Conservation (phyloP, 208 protist species). For the Ichthyophonus hoferi region DNA sequence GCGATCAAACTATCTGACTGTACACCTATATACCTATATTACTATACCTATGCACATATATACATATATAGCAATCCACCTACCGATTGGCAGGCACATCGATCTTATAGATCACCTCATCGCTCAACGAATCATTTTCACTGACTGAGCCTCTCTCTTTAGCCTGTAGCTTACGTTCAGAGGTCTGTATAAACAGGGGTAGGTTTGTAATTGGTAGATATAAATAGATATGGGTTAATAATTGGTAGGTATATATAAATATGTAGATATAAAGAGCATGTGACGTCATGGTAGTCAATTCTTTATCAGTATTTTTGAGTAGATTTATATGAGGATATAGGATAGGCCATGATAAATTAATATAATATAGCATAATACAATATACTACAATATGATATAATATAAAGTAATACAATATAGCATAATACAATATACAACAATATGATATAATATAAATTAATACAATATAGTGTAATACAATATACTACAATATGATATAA, state of each 20-base stretch:
- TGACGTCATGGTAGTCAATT: neutral
- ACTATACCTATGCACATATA: neutral
- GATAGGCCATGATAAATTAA: too few species aligned
- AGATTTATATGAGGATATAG: neutral
- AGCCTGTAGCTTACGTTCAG: slow-evolving; percentile 81
- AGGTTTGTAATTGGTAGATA: neutral
- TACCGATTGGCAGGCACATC: slow-evolving; percentile 92
- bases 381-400: too few species aligned
- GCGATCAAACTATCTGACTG: too few species aligned
- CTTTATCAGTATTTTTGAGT: neutral
- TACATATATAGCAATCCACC: neutral
- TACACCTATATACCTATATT: too few species aligned
- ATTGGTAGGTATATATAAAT: too few species aligned
- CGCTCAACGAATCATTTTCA: slow-evolving; percentile 44
- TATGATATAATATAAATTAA: too few species aligned
- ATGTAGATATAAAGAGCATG: neutral
- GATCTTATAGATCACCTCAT: slow-evolving; percentile 93
- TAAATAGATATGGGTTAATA: neutral
- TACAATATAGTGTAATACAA: too few species aligned
- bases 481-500: too few species aligned
- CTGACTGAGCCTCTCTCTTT: slow-evolving; percentile 68
- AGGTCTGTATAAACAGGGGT: slow-evolving; percentile 62
- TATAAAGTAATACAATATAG: too few species aligned
- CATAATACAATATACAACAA: too few species aligned
- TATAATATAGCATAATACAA: too few species aligned